Evolutionary conservation across 495 filamentous ascomycete species (phyloP).

Genomic region (Hamigera avellanea): DNA sequence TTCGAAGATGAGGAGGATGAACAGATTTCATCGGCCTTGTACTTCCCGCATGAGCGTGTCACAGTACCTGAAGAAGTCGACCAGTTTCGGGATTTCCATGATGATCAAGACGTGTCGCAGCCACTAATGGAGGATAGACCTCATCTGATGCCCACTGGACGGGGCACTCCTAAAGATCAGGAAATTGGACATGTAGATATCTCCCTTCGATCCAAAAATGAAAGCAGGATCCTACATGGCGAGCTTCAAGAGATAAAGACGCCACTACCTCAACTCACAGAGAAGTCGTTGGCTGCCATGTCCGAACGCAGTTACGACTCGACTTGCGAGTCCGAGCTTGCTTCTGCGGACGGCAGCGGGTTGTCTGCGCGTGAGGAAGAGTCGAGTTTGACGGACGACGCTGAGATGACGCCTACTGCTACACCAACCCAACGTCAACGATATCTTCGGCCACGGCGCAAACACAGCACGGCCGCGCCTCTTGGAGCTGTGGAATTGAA

Average conservation of each 20-base stretch:
- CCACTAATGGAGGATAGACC: slow-evolving; percentile 19
- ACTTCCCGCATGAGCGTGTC: slow-evolving; percentile 76
- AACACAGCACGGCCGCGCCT: slow-evolving; percentile 38
- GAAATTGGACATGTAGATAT: slow-evolving; percentile 45
- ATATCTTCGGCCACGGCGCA: slow-evolving; percentile 20
- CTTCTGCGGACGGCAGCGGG: slow-evolving; percentile 43
- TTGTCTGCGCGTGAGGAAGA: slow-evolving; percentile 37
- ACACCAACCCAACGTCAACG: slow-evolving; percentile 34
- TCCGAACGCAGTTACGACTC: slow-evolving; percentile 33
- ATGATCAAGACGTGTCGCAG: slow-evolving; percentile 24
- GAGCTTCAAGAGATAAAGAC: slow-evolving; percentile 35
- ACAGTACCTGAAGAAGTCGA: slow-evolving; percentile 23
- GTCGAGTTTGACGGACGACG: slow-evolving; percentile 43
- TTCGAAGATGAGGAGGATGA: slow-evolving; percentile 77
- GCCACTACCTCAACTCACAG: slow-evolving; percentile 20
- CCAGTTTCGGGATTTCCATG: slow-evolving; percentile 32
- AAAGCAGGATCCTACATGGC: slow-evolving; percentile 49
- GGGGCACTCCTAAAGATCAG: slow-evolving; percentile 18
- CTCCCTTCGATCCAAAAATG: slow-evolving; percentile 47
- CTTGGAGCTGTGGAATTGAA: slow-evolving; percentile 90
- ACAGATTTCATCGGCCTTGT: slow-evolving; percentile 89
- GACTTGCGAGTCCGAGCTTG: slow-evolving; percentile 48
- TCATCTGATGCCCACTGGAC: slow-evolving; percentile 22
- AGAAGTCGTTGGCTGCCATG: slow-evolving; percentile 23
- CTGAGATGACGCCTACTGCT: slow-evolving; percentile 49